A percentile compares a stretch with the other conserved stretches of the same genome.
These are phyloP conservation scores for Gynochthodes officinalis DNA, from an alignment of 257 asterid genomes.

Conservation along the genomic window DNA sequence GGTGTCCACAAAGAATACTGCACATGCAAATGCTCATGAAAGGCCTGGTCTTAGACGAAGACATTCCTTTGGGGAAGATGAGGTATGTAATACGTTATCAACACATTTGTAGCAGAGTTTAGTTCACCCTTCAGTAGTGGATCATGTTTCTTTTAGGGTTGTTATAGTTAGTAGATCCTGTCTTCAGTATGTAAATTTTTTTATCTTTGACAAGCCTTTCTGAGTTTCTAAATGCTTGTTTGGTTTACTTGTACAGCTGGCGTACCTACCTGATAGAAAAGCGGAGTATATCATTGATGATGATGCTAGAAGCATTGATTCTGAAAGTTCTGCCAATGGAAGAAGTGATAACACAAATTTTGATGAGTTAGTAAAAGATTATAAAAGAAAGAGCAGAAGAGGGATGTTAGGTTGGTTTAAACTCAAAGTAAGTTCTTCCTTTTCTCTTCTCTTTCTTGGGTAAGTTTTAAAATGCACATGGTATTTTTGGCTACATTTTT, in stretches of 20 bases:
- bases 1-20: constrained; percentile 70
- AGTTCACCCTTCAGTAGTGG: background rate
- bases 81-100: constrained; percentile 37
- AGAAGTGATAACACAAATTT: constrained; percentile 46
- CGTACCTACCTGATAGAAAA: constrained; percentile 81
- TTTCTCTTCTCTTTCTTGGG: constrained; percentile 10
- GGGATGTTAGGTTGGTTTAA: constrained; percentile 91
- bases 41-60: constrained; percentile 57
- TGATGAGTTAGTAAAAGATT: constrained; percentile 61
- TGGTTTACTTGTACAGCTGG: constrained; percentile 57
- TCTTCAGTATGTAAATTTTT: background rate
- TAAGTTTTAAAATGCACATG: background rate
- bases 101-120: background rate
- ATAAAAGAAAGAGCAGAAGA: constrained; percentile 53
- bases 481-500: background rate
- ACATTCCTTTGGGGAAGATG: constrained; percentile 90
- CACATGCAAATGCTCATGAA: constrained; percentile 45
- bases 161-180: background rate
- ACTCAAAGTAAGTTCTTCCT: constrained; percentile 47
- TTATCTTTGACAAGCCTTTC: background rate
- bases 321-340: constrained; percentile 52
- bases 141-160: background rate
- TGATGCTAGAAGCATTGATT: constrained; percentile 59
- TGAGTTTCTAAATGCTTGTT: constrained; percentile 4
- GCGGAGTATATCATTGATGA: constrained; percentile 55